phyloP scores from a whole-genome alignment of 2,329 filamentous ascomycete genomes.

The Fonsecaea pugnacius region DNA sequence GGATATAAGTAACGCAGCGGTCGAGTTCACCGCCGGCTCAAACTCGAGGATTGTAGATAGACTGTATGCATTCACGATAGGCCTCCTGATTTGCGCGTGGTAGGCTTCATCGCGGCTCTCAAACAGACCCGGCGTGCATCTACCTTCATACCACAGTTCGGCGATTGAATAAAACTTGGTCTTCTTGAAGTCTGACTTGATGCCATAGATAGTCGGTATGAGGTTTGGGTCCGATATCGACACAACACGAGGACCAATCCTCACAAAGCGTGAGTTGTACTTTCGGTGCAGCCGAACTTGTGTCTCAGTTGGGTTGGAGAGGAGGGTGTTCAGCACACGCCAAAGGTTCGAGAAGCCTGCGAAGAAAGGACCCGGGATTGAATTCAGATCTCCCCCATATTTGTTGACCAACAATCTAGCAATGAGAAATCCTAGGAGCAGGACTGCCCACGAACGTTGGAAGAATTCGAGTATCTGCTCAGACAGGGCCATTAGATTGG shows the following conservation, averaged over 20 bases:
- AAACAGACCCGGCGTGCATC: conserved; percentile 54
- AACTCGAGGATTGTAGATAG: conserved; percentile 32
- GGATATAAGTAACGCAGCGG: conserved; percentile 69
- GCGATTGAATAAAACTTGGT: conserved; percentile 48
- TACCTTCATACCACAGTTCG: conserved; percentile 37
- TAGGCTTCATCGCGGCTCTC: conserved; percentile 73
- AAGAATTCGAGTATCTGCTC: conserved; percentile 7
- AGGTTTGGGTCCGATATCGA: conserved; percentile 75
- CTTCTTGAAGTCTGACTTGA: conserved; percentile 81
- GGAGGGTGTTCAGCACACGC: conserved; percentile 71
- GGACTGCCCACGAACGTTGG: conserved; percentile 19
- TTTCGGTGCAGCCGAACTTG: conserved; percentile 71
- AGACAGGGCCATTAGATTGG: conserved; percentile 10
- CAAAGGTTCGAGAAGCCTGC: conserved; percentile 74
- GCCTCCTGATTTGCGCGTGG: conserved; percentile 73
- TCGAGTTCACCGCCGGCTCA: conserved; percentile 78
- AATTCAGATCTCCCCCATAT: conserved; percentile 29
- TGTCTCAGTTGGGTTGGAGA: conserved; percentile 67
- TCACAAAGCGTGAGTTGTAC: conserved; percentile 70
- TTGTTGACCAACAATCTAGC: conserved; percentile 33
- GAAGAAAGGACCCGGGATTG: conserved; percentile 71
- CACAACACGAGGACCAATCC: conserved; percentile 73
- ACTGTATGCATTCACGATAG: conserved; percentile 72
- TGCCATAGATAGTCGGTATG: conserved; percentile 75
- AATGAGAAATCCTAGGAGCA: conserved; percentile 22